Evolutionary conservation across 495 filamentous ascomycete genomes (phyloP).

Genomic region (Tuber aestivum): DNA sequence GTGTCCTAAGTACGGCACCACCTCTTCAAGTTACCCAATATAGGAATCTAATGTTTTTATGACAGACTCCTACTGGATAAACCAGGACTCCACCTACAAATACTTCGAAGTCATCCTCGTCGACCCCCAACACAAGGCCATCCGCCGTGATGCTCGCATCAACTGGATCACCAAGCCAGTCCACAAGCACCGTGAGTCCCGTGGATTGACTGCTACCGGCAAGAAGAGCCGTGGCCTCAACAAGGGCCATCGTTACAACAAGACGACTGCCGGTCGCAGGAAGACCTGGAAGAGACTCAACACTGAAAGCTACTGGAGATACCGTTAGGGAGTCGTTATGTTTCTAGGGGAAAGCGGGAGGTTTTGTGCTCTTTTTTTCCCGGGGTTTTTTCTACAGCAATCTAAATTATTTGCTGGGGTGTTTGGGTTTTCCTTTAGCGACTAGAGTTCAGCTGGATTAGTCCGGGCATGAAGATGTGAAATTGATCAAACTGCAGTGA

Average conservation of each 20-base stretch:
- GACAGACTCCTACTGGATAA: slow-evolving; percentile 96
- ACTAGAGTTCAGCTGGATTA: not conserved
- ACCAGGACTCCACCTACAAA: slow-evolving; percentile 99
- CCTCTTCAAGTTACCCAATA: not conserved
- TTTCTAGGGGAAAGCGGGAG: not conserved
- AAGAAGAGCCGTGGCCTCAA: slow-evolving; percentile 98
- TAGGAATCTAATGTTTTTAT: not conserved
- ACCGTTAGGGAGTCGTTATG: slow-evolving; percentile 16
- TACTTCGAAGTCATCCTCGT: slow-evolving; percentile 99
- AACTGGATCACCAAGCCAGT: slow-evolving; percentile 99
- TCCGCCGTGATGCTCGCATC: slow-evolving; percentile 96
- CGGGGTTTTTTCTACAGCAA: not conserved
- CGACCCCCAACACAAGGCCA: slow-evolving; percentile 99
- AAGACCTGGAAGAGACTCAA: slow-evolving; percentile 99
- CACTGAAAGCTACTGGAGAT: slow-evolving; percentile 81
- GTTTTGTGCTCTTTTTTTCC: not conserved
- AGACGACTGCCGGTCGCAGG: slow-evolving; percentile 86
- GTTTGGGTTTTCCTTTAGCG: not conserved
- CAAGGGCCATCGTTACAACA: slow-evolving; percentile 98
- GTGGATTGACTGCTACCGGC: slow-evolving; percentile 93
- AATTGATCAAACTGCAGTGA: not conserved
- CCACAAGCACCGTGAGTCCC: slow-evolving; percentile 98
- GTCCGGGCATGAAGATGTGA: not conserved
- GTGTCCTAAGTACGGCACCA: slow-evolving; percentile 63
- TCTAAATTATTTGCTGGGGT: not conserved